Evolutionary conservation across 2,329 filamentous ascomycete species (phyloP).

Genomic region (Macrophomina phaseolina): DNA sequence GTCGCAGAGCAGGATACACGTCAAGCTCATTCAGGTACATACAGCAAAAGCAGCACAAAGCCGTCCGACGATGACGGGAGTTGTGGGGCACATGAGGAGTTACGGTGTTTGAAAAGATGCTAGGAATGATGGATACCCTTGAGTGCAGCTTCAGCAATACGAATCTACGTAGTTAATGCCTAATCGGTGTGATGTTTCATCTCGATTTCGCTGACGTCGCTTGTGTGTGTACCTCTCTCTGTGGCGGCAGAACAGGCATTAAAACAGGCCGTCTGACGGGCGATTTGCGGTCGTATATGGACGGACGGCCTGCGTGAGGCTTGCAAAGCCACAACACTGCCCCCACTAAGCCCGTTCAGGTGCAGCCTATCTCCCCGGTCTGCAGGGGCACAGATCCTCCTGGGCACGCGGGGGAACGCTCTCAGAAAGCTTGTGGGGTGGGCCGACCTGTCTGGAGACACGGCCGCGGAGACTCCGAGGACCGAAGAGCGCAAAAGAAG

Average conservation of each 20-base stretch:
- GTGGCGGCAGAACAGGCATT: not conserved
- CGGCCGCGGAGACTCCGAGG: not conserved
- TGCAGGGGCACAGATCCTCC: constrained; percentile 7
- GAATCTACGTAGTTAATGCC: not conserved
- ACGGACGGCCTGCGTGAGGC: not conserved
- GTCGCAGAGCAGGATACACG: not conserved
- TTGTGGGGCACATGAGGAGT: not conserved
- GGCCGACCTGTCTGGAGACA: no score
- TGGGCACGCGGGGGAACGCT: constrained; percentile 2
- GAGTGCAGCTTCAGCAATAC: not conserved
- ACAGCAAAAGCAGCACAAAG: not conserved
- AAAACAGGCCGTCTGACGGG: constrained; percentile 1
- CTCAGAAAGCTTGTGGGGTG: not conserved
- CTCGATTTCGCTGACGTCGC: no score
- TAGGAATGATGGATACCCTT: constrained; percentile 7
- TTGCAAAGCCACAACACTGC: constrained; percentile 15
- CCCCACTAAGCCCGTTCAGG: not conserved
- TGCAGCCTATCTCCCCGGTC: not conserved
- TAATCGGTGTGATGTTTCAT: not conserved
- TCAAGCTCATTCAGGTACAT: not conserved
- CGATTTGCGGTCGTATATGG: not conserved
- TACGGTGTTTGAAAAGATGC: not conserved
- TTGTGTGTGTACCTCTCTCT: no score
- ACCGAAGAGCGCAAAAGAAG: not conserved
- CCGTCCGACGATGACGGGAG: not conserved